Base-by-base conservation (phyloP, 345 rosid species). In the Arabis hirsuta region DNA sequence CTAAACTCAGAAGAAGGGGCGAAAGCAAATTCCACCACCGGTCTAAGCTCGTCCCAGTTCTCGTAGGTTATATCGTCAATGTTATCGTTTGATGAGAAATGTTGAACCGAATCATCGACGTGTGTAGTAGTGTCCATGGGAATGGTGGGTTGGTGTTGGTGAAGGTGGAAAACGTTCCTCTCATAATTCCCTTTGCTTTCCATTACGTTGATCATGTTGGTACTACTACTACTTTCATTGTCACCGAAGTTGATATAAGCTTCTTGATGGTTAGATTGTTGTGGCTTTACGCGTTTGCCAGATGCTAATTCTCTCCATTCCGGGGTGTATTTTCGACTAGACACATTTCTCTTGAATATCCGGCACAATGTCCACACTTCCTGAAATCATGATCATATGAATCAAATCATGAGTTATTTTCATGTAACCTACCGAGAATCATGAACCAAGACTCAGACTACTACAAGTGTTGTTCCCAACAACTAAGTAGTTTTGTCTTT, bases 351-450 rank as follows among this genome's bases (percentile, higher is more conserved):
- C 83, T 89, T 85, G 79, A 91, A 88, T 51, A 94, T 89, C 46
- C 90, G 73, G 16, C 97, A 91, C 13, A 94, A 66, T 0, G 96
- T 94, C 96, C 96, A 94, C 4, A 94, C 96, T 80, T 94, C 98
- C 96, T 89, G 85, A 4, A 32, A 73, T 36, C 10, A n/a, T 38
- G 45, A 39, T 57, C n/a, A 19, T 58, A 52, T 5, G n/a, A 68
- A 10, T 41, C 29, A 58, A 22, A 10, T 39, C 7, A 50, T 47
- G 34, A 41, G 31, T 2, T 27, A 2, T 36, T 8, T 36, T 27
- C 29, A 3, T 3, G 29, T 27, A 22, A 22, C 24, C 24, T 0
- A 22, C 24, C 24, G 24, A 22, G 24, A 22, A 22, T 27, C 3
- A 27, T 27, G 29, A 27, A 27, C 29, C 29, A 27, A 27, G 4